phyloP scores from a whole-genome alignment of 2,329 filamentous ascomycete species.

The Tolypocladium amazonense region DNA sequence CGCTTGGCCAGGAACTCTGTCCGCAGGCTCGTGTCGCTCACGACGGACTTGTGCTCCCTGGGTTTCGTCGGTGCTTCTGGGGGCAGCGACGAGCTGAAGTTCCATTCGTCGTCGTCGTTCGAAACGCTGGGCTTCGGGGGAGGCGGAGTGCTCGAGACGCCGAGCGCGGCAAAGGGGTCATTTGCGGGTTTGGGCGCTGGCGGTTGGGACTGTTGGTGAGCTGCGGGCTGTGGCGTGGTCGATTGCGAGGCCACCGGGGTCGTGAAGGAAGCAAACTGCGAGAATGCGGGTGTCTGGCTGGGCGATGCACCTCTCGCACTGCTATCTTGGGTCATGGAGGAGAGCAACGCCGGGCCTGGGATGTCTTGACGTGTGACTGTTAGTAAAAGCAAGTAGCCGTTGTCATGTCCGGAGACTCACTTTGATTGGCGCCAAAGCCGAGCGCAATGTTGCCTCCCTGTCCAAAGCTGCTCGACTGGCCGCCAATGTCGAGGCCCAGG shows the following conservation, averaged over 20 bases:
- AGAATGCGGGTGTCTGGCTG: slow-evolving; percentile 37
- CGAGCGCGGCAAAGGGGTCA: slow-evolving; percentile 44
- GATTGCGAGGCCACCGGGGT: slow-evolving; percentile 41
- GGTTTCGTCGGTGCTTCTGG: slow-evolving; percentile 41
- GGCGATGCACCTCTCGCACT: slow-evolving; percentile 37
- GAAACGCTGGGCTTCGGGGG: slow-evolving; percentile 17
- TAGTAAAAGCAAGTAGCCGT: background rate
- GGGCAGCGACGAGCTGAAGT: slow-evolving; percentile 79
- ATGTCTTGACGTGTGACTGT: slow-evolving; percentile 35
- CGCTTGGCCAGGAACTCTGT: slow-evolving; percentile 65
- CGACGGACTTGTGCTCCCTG: slow-evolving; percentile 49
- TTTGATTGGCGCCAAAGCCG: slow-evolving; percentile 61
- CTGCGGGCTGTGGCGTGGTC: slow-evolving; percentile 39
- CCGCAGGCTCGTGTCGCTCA: slow-evolving; percentile 60
- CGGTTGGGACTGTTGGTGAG: slow-evolving; percentile 35
- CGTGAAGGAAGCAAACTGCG: slow-evolving; percentile 43
- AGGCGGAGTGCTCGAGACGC: slow-evolving; percentile 14
- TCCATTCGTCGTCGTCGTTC: slow-evolving; percentile 83
- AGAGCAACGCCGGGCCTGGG: slow-evolving; percentile 53
- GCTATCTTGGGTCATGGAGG: slow-evolving; percentile 51
- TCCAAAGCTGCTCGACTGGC: slow-evolving; percentile 49
- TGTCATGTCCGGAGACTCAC: slow-evolving; percentile 29
- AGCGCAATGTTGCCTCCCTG: slow-evolving; percentile 75
- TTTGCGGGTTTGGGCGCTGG: slow-evolving; percentile 27
- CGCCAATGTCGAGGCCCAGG: slow-evolving; percentile 73